phyloP scores from a whole-genome alignment of 2,329 filamentous ascomycete species.

The Fusarium sp. region DNA sequence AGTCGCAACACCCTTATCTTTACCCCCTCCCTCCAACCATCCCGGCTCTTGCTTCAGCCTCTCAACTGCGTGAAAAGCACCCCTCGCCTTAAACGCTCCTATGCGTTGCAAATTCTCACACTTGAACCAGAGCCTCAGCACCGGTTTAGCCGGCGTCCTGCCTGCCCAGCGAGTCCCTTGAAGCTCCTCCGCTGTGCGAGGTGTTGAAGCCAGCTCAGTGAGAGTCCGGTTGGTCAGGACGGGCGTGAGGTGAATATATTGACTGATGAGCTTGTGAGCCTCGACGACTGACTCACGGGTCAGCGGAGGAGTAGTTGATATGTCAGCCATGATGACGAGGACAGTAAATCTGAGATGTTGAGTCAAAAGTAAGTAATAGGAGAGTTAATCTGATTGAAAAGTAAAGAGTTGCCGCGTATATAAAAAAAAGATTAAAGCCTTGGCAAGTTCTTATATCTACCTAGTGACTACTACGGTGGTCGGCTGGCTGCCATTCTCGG shows the following conservation, averaged over 20 bases:
- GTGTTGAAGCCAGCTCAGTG: slow-evolving; percentile 77
- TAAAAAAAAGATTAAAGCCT: not conserved
- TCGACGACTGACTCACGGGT: slow-evolving; percentile 76
- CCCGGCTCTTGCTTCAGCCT: slow-evolving; percentile 72
- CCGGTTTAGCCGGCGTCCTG: slow-evolving; percentile 69
- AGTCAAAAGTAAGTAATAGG: not conserved
- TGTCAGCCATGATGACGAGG: slow-evolving; percentile 61
- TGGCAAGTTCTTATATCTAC: slow-evolving; percentile 6
- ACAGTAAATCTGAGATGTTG: not conserved
- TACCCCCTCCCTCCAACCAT: slow-evolving; percentile 68
- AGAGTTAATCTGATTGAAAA: not conserved
- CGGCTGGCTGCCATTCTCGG: slow-evolving; percentile 24
- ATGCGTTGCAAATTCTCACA: slow-evolving; percentile 93
- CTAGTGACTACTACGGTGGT: slow-evolving; percentile 20
- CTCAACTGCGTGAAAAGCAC: slow-evolving; percentile 87
- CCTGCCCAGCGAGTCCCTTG: slow-evolving; percentile 67
- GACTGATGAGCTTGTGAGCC: slow-evolving; percentile 78
- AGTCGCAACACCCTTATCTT: slow-evolving; percentile 80
- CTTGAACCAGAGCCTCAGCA: slow-evolving; percentile 87
- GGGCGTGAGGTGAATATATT: slow-evolving; percentile 84
- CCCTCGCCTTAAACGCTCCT: slow-evolving; percentile 92
- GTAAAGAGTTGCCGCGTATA: not conserved
- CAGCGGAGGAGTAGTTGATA: slow-evolving; percentile 69
- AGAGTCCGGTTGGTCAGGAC: slow-evolving; percentile 83
- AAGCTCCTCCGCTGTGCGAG: slow-evolving; percentile 66